These are phyloP conservation scores for Cercospora sesami DNA, from an alignment of 2,329 filamentous ascomycete species.

Conservation along the genomic window DNA sequence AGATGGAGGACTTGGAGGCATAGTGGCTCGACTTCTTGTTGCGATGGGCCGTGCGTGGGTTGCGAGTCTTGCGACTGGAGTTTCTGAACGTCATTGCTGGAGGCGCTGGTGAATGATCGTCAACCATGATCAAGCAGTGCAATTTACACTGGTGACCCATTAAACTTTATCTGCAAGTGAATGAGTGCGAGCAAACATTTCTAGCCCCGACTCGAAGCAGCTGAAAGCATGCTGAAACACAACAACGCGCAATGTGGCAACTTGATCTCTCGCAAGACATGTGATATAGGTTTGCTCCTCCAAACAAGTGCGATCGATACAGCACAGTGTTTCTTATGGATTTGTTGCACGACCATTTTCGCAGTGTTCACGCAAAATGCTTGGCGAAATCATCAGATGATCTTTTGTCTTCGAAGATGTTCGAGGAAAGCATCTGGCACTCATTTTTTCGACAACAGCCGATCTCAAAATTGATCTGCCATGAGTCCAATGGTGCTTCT, in stretches of 20 bases:
- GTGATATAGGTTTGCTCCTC: not conserved
- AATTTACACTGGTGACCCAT: not conserved
- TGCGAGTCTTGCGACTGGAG: not conserved
- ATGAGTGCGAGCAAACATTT: not conserved
- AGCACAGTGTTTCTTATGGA: not conserved
- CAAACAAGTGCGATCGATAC: not conserved
- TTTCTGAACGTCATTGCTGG: no score
- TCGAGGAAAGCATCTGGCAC: not conserved
- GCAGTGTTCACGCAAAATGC: not conserved
- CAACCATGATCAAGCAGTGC: no score
- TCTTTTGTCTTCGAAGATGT: not conserved
- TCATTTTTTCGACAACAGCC: no score
- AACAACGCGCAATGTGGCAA: not conserved
- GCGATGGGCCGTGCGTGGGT: not conserved
- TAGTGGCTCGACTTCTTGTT: not conserved
- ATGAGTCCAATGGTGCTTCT: no score
- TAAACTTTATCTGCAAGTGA: not conserved
- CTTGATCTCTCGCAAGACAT: not conserved
- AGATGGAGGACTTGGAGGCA: not conserved
- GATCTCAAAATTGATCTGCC: no score
- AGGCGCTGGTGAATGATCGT: no score
- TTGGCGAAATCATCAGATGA: not conserved
- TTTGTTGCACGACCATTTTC: not conserved
- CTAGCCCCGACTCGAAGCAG: not conserved
- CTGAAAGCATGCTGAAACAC: no score